Percentiles rank a stretch among this genome's conserved stretches.
These are phyloP conservation scores for Xylariaceae sp. DNA, from an alignment of 2,329 filamentous ascomycete genomes.

Conservation along the genomic window DNA sequence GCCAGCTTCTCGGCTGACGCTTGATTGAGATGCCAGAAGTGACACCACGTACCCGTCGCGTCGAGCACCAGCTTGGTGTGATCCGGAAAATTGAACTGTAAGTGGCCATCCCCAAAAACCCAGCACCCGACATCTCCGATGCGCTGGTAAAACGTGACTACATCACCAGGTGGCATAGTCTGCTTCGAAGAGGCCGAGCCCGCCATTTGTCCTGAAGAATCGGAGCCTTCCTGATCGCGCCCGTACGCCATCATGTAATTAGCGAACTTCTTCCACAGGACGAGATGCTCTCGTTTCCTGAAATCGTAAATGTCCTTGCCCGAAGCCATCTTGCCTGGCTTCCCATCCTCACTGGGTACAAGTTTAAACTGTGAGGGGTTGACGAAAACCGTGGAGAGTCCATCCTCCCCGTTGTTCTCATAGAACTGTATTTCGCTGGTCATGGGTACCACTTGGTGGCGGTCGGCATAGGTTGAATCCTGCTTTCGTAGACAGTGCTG, in stretches of 20 bases:
- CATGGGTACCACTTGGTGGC: slow-evolving; percentile 59
- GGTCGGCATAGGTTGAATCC: slow-evolving; percentile 50
- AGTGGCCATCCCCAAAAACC: slow-evolving; percentile 73
- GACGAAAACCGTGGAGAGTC: slow-evolving; percentile 58
- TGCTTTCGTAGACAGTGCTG: slow-evolving; percentile 59
- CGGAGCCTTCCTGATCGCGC: slow-evolving; percentile 57
- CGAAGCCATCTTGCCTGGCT: slow-evolving; percentile 54
- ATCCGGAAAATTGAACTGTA: slow-evolving; percentile 85
- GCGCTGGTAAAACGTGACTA: slow-evolving; percentile 76
- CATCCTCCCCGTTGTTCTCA: slow-evolving; percentile 61
- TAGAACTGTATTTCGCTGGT: slow-evolving; percentile 64
- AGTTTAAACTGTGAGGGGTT: slow-evolving; percentile 57
- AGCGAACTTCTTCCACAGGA: slow-evolving; percentile 67
- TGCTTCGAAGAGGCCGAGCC: slow-evolving; percentile 37
- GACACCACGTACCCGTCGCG: slow-evolving; percentile 65
- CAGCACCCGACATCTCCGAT: slow-evolving; percentile 77
- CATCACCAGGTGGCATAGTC: slow-evolving; percentile 44
- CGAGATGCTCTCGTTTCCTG: slow-evolving; percentile 59
- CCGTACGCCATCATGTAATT: slow-evolving; percentile 72
- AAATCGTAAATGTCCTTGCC: slow-evolving; percentile 62
- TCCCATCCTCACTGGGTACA: slow-evolving; percentile 49
- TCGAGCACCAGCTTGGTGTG: slow-evolving; percentile 81
- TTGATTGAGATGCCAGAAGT: slow-evolving; percentile 71
- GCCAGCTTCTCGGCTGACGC: slow-evolving; percentile 63
- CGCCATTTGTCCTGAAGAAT: slow-evolving; percentile 40